Conservation (phyloP, 116 monocot species). For the Dioscorea cayenensis region DNA sequence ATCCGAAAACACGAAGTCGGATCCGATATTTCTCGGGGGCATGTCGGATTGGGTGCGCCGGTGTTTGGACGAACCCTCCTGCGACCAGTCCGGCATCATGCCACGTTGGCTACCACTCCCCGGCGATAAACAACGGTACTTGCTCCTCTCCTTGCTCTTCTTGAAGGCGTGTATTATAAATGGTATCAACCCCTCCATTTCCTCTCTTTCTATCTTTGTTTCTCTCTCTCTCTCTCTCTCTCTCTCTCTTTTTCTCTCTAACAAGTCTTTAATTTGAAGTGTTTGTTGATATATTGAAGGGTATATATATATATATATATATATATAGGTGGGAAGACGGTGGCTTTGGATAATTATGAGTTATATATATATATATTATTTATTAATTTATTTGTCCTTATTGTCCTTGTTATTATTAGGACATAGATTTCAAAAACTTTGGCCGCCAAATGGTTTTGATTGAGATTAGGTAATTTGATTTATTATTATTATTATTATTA, state of each 20-base stretch:
- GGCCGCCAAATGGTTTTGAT: too few species aligned
- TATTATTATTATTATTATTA: too few species aligned
- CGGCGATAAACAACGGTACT: constrained; percentile 23
- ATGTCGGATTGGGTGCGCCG: constrained; percentile 3
- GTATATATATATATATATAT: too few species aligned
- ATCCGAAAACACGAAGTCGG: not conserved
- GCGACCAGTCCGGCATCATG: constrained; percentile 2
- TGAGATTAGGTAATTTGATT: too few species aligned
- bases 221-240: constrained; percentile 1
- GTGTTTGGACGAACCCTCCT: constrained; percentile 3
- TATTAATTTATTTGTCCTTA: too few species aligned
- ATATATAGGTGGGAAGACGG: too few species aligned
- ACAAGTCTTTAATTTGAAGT: not conserved
- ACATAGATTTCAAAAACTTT: too few species aligned
- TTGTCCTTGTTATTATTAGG: too few species aligned
- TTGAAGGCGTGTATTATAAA: constrained; percentile 58
- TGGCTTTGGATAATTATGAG: too few species aligned
- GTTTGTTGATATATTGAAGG: too few species aligned
- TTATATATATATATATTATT: too few species aligned
- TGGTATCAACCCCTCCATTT: constrained; percentile 74
- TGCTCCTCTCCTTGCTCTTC: constrained; percentile 24
- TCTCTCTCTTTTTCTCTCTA: constrained; percentile 8
- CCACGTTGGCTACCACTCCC: constrained; percentile 15
- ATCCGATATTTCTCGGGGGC: not conserved
- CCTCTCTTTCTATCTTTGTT: not conserved